Percentiles rank a stretch among this genome's conserved stretches.
Evolutionary conservation across 2,329 filamentous ascomycete species (phyloP).

Genomic region (Pezizomycotina sp.): DNA sequence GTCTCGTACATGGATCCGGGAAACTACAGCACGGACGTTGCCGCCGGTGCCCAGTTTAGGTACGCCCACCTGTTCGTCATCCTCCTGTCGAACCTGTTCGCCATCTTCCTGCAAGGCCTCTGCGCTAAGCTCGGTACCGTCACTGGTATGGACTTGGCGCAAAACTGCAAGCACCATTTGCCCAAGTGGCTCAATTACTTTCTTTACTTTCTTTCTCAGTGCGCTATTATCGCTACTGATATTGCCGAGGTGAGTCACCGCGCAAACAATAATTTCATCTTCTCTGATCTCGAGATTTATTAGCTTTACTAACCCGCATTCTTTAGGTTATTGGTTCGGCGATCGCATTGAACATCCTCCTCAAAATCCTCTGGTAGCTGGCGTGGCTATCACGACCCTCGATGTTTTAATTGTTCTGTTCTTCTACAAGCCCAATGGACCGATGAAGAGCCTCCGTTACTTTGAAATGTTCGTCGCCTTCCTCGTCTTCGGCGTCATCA

Average conservation of each 20-base stretch:
- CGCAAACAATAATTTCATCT: background rate
- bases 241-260: conserved; percentile 35
- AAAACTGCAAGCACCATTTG: conserved; percentile 38
- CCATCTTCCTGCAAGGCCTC: conserved; percentile 52
- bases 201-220: conserved; percentile 40
- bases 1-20: conserved; percentile 46
- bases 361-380: conserved; percentile 49
- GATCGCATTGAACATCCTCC: conserved; percentile 50
- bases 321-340: conserved; percentile 49
- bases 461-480: conserved; percentile 49
- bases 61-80: conserved; percentile 53
- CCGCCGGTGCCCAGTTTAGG: conserved; percentile 48
- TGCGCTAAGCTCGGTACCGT: conserved; percentile 44
- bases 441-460: conserved; percentile 42
- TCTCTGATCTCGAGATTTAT: conserved; percentile 2
- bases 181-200: conserved; percentile 39
- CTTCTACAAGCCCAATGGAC: conserved; percentile 46
- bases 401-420: conserved; percentile 52
- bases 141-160: conserved; percentile 39
- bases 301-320: background rate
- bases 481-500: conserved; percentile 49
- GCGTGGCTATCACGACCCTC: conserved; percentile 50
- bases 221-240: conserved; percentile 42
- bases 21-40: conserved; percentile 55
- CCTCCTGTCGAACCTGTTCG: conserved; percentile 52